Base-by-base conservation (phyloP, 1,284 basidiomycete genomes). In the Sporisorium iseilematis-ciliati region DNA sequence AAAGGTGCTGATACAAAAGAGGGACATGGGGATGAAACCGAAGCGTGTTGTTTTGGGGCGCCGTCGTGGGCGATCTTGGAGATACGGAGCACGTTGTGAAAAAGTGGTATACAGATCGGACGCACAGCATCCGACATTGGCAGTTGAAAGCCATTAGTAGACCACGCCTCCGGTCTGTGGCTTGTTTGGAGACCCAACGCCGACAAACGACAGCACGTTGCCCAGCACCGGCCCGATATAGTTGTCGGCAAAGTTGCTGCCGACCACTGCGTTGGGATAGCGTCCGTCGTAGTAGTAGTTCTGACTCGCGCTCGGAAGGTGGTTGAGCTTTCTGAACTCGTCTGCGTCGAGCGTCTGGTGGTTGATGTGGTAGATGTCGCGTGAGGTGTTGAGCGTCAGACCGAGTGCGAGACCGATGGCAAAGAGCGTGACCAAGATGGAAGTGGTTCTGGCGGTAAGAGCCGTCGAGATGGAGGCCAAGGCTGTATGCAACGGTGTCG, bases 321-420 rank as follows among this genome's bases (percentile, higher is more conserved):
- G 56, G 29, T 75, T 75, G 51, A 75, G 72, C 50, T 62, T 69
- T 1, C 72, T 25, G 63, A 69, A 75, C 35, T 65, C 63, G 26
- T 70, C 59, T 38, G 72, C 72, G 21, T 75, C 72, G 29, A 75
- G 53, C 4, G 52, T 56, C 6, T 54, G 66, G 40, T 66, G 55
- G 35, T 62, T 55, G 63, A 70, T 65, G 45, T 75, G 72, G 40
- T 75, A 75, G n/a, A 75, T 62, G 53, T 75, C 72, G 48, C 72
- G 72, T 4, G 72, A 75, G 10, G 72, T 69, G 58, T 75, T 75
- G 38, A 69, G 49, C 23, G 41, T 6, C 29, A 75, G 33, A 16
- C 72, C 72, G 35, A 70, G 35, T 3, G 52, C 54, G 2, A 75
- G 29, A 38, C 72, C 66, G 21, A 75, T 54, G 21, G 62, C 52